phyloP scores from a whole-genome alignment of 2,329 filamentous ascomycete genomes.

The Phaeosphaeria sp. region DNA sequence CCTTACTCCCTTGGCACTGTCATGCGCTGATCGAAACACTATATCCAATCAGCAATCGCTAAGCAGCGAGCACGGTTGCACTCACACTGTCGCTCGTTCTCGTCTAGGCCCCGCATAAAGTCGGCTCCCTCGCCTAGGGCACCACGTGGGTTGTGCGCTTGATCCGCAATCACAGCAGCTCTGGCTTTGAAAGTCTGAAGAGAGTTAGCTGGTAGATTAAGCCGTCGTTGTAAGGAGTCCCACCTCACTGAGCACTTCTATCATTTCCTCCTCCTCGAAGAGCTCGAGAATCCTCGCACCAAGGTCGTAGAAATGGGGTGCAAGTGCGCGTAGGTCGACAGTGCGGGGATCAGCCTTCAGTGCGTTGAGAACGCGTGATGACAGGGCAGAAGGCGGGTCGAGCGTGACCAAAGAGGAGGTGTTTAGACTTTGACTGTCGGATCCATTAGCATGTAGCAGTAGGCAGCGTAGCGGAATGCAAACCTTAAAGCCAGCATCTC shows the following conservation, averaged over 20 bases:
- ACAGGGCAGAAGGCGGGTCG: conserved; percentile 79
- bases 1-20: conserved; percentile 54
- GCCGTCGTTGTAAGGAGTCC: neutral
- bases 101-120: conserved; percentile 86
- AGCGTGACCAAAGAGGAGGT: conserved; percentile 65
- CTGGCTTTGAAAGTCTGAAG: conserved; percentile 77
- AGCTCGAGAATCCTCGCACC: conserved; percentile 86
- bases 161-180: conserved; percentile 82
- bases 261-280: conserved; percentile 86
- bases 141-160: conserved; percentile 83
- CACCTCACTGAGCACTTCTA: conserved; percentile 62
- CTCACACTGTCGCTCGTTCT: conserved; percentile 77
- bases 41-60: conserved; percentile 7
- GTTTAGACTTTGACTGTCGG: conserved; percentile 36
- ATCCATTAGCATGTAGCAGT: conserved; percentile 6
- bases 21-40: conserved; percentile 58
- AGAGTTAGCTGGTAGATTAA: neutral
- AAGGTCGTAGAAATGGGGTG: conserved; percentile 86
- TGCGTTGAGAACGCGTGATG: conserved; percentile 82
- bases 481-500: conserved; percentile 85
- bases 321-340: conserved; percentile 82
- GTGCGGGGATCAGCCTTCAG: conserved; percentile 88
- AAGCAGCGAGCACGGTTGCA: conserved; percentile 7
- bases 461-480: conserved; percentile 1
- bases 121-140: conserved; percentile 72